These are phyloP conservation scores for Tulasnella sp. DNA, from an alignment of 768 basidiomycete genomes.

Conservation along the genomic window DNA sequence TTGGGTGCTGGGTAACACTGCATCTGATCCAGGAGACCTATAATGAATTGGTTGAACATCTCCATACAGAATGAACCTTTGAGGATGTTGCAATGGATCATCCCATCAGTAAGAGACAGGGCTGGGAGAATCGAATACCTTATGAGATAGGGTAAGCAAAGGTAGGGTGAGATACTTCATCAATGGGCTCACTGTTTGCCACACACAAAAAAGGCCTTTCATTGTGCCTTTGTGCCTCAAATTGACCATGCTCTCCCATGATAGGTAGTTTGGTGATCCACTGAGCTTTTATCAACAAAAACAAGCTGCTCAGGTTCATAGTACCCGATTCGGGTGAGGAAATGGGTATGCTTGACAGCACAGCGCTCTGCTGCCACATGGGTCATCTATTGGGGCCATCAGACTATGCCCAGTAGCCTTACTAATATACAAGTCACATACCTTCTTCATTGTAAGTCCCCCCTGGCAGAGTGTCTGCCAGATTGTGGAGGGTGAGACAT, in stretches of 20 bases:
- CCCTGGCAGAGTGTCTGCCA: too few relatives aligned
- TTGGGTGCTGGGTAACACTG: conserved; percentile 10
- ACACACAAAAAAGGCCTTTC: not conserved
- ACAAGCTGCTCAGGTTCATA: conserved; percentile 5
- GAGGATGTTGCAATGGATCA: conserved; percentile 20
- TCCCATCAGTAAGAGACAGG: conserved; percentile 22
- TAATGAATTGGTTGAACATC: conserved; percentile 8
- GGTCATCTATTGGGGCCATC: not conserved
- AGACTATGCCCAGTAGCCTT: not conserved
- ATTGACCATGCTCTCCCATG: too few relatives aligned
- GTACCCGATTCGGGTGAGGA: not conserved
- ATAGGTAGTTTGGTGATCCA: too few relatives aligned
- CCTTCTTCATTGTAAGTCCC: not conserved
- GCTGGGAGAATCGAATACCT: conserved; percentile 25
- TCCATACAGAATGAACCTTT: conserved; percentile 20
- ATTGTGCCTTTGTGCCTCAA: too few relatives aligned
- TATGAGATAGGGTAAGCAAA: too few relatives aligned
- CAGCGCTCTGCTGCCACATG: not conserved
- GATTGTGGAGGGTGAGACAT: too few relatives aligned
- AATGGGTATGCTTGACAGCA: not conserved
- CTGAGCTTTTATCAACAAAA: conserved; percentile 11
- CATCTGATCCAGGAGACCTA: conserved; percentile 12
- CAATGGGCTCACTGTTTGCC: not conserved
- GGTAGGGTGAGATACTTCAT: not conserved
- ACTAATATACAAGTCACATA: not conserved